Evolutionary conservation across 345 rosid genomes (phyloP).

Genomic region (Eucalyptus tenuipes): DNA sequence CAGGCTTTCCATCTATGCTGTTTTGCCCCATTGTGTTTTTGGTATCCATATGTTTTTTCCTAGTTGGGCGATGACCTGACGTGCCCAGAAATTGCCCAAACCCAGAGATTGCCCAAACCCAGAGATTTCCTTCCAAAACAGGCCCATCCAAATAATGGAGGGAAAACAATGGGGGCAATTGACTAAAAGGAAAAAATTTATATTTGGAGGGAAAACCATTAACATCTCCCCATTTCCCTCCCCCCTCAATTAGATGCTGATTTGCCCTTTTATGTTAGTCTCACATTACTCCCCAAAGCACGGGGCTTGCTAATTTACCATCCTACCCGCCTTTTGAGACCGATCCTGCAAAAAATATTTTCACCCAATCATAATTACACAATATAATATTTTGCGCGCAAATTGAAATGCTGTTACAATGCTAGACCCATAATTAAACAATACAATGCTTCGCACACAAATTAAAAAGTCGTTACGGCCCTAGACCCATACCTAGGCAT

Average conservation of each 20-base stretch:
- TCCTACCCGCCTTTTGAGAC: background rate
- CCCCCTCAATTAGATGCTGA: background rate
- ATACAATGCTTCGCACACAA: background rate
- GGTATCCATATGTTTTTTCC: background rate
- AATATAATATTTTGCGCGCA: accelerated
- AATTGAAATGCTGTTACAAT: accelerated
- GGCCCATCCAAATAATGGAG: background rate
- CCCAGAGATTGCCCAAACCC: background rate
- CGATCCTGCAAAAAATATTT: accelerated
- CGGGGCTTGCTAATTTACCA: background rate
- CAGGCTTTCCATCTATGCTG: background rate
- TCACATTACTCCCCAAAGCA: background rate
- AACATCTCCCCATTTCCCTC: background rate
- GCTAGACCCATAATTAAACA: background rate
- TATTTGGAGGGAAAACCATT: background rate
- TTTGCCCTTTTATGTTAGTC: background rate
- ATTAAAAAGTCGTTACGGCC: background rate
- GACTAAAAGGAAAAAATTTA: background rate
- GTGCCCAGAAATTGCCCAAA: background rate
- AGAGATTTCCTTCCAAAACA: background rate
- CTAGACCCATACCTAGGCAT: accelerated
- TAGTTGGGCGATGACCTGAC: background rate
- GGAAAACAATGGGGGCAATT: background rate
- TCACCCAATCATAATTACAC: background rate
- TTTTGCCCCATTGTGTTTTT: background rate